Evolutionary conservation across 2,329 filamentous ascomycete genomes (phyloP).

Genomic region (Fusarium tjaetaba): DNA sequence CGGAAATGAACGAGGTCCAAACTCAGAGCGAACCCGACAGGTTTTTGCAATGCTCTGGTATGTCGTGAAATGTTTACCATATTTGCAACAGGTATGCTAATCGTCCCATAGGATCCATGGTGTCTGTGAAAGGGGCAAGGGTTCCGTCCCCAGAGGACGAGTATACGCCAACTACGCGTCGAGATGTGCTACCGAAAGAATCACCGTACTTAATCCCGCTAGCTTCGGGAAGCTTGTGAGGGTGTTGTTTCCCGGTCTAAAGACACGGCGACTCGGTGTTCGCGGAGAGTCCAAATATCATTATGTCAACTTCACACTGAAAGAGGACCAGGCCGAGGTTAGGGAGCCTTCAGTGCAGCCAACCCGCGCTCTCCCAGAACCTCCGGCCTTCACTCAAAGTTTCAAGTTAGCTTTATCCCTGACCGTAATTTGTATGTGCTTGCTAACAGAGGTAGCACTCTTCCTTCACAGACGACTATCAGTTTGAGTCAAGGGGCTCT

Average conservation of each 20-base stretch:
- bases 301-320: constrained; percentile 76
- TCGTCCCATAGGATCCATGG: constrained; percentile 70
- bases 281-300: constrained; percentile 99
- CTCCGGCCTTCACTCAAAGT: constrained; percentile 57
- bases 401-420: constrained; percentile 57
- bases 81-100: constrained; percentile 30
- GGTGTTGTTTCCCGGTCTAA: constrained; percentile 94
- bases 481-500: constrained; percentile 41
- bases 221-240: constrained; percentile 98
- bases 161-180: constrained; percentile 97
- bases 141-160: constrained; percentile 88
- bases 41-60: constrained; percentile 92
- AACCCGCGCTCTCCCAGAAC: constrained; percentile 61
- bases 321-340: constrained; percentile 64
- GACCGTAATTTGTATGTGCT: background rate
- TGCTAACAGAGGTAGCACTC: constrained; percentile 47
- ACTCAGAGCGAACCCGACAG: constrained; percentile 84
- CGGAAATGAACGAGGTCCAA: constrained; percentile 80
- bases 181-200: constrained; percentile 89
- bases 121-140: constrained; percentile 78
- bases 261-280: constrained; percentile 90
- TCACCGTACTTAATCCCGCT: constrained; percentile 94
- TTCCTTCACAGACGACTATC: constrained; percentile 47
- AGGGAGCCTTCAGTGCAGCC: constrained; percentile 57
- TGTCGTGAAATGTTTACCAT: constrained; percentile 39